Conservation (phyloP, 1,139 yeast species). For the Yamadazyma dushanensis region DNA sequence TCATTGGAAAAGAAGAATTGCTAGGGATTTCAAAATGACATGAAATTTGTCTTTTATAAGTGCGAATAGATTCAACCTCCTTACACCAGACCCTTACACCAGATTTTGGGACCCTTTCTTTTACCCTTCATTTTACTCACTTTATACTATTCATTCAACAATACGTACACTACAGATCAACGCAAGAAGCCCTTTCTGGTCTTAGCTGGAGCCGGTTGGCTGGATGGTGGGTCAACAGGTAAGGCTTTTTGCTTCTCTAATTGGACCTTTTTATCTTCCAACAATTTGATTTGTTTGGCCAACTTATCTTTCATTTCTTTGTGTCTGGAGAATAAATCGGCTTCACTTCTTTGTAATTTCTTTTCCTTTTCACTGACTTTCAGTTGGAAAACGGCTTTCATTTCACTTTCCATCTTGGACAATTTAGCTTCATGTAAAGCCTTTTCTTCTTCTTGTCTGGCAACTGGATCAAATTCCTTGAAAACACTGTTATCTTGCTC, state of each 20-base stretch:
- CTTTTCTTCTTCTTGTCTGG: constrained; percentile 92
- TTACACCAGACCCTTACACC: too few relatives aligned
- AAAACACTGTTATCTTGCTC: constrained; percentile 91
- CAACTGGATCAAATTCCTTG: constrained; percentile 89
- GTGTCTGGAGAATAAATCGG: constrained; percentile 92
- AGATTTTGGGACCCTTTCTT: too few relatives aligned
- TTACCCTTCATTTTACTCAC: too few relatives aligned
- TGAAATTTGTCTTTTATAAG: too few relatives aligned
- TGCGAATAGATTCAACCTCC: too few relatives aligned
- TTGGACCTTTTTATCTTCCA: constrained; percentile 88
- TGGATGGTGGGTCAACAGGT: constrained; percentile 55
- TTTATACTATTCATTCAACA: too few relatives aligned
- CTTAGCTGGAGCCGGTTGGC: constrained; percentile 48
- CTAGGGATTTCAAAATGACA: too few relatives aligned
- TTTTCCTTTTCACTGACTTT: constrained; percentile 97
- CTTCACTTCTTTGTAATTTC: constrained; percentile 95
- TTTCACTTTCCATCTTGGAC: constrained; percentile 92
- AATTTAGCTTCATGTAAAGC: constrained; percentile 91
- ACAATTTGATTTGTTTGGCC: constrained; percentile 79
- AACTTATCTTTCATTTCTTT: constrained; percentile 96
- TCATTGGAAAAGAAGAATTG: too few relatives aligned
- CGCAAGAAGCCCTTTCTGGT: constrained; percentile 58
- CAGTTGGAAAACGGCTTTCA: constrained; percentile 96
- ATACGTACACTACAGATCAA: too few relatives aligned
- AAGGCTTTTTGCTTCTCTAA: constrained; percentile 69